Base-by-base conservation (phyloP, 352 stramenopile genomes). In the Phytophthora tentaculata region DNA sequence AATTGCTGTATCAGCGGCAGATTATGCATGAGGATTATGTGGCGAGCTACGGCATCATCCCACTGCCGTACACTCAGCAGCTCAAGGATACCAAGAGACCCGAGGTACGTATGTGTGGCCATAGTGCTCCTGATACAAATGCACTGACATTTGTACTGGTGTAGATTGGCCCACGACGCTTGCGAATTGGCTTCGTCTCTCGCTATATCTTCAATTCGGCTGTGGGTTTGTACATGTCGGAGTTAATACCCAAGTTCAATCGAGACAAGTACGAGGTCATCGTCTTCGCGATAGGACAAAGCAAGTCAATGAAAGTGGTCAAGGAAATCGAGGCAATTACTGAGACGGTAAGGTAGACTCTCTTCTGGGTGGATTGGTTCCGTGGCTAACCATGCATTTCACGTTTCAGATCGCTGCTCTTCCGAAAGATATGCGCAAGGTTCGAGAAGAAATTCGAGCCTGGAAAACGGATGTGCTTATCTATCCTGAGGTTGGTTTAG, bases 101-200 rank as follows among this genome's bases (percentile, higher is more conserved):
- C 8, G 37, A 72, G 64, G 69, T 76, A 63, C 5, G 5, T 26
- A n/a, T 32, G 24, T 39, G 44, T 48, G 10, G 19, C 19, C 17
- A 39, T 20, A 48, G 24, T 44, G 14, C 14, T 39, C 24, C 39
- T 26, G 26, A 9, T 51, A 43, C 50, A 9, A 32, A 32, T 32
- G 28, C n/a, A n/a, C n/a, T 67, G 14, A 53, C 22, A 13, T 37
- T 55, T 10, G n/a, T 68, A 28, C 24, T 58, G 22, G 24, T 41
- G 24, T 51, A 82, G 74, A 75, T 74, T 20, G 69, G 67, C 4
- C 61, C 67, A 14, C 54, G 48, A 20, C 81, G 83, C 16, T 67
- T 89, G 39, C 82, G 84, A 22, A 41, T 95, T 20, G 86, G 84
- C 10, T 92, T 95, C 45, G 77, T 91, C 14, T 87, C 80, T 5